Percentiles rank a stretch among this genome's conserved stretches.
Conservation (phyloP, 805 yeast genomes). For the Starmerella powellii region DNA sequence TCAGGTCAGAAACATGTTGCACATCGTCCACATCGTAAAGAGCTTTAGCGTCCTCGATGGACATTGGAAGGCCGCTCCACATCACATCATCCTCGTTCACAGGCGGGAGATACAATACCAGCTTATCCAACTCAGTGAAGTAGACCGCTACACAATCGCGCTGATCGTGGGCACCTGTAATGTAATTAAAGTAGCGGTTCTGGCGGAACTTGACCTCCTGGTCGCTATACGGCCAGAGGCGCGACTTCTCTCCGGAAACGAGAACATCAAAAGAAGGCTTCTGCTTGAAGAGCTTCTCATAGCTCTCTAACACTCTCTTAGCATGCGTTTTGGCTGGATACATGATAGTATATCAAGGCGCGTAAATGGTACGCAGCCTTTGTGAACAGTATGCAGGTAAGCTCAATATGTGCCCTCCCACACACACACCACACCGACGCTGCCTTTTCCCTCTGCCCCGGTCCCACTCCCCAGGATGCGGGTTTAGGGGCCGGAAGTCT, state of each 20-base stretch:
- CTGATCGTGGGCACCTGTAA: constrained; percentile 62
- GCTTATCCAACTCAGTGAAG: constrained; percentile 39
- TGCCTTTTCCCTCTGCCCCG: too few relatives aligned
- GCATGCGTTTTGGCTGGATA: constrained; percentile 84
- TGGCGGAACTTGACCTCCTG: constrained; percentile 71
- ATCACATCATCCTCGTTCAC: constrained; percentile 80
- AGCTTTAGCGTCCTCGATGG: constrained; percentile 48
- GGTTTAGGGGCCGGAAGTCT: too few relatives aligned
- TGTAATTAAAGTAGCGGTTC: constrained; percentile 77
- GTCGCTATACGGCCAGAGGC: constrained; percentile 64
- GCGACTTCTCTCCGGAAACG: constrained; percentile 28
- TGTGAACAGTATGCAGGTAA: too few relatives aligned
- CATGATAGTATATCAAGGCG: constrained; percentile 29
- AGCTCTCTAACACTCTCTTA: constrained; percentile 21
- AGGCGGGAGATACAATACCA: constrained; percentile 68
- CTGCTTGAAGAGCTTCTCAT: constrained; percentile 29
- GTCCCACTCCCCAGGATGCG: too few relatives aligned
- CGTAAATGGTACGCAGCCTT: too few relatives aligned
- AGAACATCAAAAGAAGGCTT: constrained; percentile 32
- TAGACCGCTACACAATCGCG: constrained; percentile 66
- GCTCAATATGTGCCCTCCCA: too few relatives aligned
- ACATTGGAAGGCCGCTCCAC: constrained; percentile 90
- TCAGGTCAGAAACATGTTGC: constrained; percentile 44
- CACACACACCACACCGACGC: too few relatives aligned
- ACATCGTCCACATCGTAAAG: constrained; percentile 77